Percentiles rank a stretch among this genome's conserved stretches.
Evolutionary conservation across 257 asterid genomes (phyloP).

Genomic region (Plantago major): DNA sequence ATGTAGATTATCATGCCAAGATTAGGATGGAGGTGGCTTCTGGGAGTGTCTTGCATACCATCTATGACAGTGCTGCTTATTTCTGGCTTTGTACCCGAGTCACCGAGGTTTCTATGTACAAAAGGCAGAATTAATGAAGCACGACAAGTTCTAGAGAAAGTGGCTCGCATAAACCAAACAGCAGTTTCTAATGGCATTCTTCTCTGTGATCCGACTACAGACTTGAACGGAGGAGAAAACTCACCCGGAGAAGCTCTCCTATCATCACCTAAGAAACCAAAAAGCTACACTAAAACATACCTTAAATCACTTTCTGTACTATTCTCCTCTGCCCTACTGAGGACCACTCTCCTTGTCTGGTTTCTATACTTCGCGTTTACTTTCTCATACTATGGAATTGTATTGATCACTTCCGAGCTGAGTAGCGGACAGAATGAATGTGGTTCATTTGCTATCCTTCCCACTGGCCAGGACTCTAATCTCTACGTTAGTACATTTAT

Average conservation of each 20-base stretch:
- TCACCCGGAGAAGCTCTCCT: slow-evolving; percentile 24
- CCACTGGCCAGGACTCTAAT: too few relatives aligned
- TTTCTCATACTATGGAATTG: too few relatives aligned
- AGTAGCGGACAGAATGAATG: too few relatives aligned
- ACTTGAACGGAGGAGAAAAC: slow-evolving; percentile 9
- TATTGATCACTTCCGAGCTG: too few relatives aligned
- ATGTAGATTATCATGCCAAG: slow-evolving; percentile 41
- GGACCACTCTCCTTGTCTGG: slow-evolving; percentile 60
- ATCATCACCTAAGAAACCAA: slow-evolving; percentile 18
- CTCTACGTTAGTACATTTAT: too few relatives aligned
- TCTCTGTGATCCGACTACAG: slow-evolving; percentile 26
- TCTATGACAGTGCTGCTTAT: slow-evolving; percentile 37
- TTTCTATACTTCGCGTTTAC: background rate
- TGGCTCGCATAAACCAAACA: slow-evolving; percentile 34
- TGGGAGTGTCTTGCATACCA: slow-evolving; percentile 39
- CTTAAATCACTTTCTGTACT: slow-evolving; percentile 35
- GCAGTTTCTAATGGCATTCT: slow-evolving; percentile 34
- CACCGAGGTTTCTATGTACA: slow-evolving; percentile 46
- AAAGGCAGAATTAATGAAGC: slow-evolving; percentile 44
- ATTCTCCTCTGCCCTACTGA: slow-evolving; percentile 40
- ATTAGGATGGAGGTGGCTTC: slow-evolving; percentile 50
- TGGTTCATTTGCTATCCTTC: too few relatives aligned
- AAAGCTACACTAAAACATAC: background rate
- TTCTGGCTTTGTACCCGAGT: slow-evolving; percentile 34
- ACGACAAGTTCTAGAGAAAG: slow-evolving; percentile 32